These are phyloP conservation scores for Blastobotrys petasosporus DNA, from an alignment of 1,139 yeast species.

Conservation along the genomic window DNA sequence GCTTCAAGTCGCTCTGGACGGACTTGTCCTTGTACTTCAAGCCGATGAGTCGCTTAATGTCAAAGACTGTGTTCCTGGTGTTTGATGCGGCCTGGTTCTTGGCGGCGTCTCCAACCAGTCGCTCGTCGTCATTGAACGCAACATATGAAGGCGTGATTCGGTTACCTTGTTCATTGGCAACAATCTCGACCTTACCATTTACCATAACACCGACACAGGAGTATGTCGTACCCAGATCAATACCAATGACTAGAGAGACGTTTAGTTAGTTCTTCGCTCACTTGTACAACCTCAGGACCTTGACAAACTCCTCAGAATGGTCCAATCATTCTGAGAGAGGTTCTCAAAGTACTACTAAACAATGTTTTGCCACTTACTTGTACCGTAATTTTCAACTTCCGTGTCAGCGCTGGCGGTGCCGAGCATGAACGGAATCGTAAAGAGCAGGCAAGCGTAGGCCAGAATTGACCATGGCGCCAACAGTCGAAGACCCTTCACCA, in stretches of 20 bases:
- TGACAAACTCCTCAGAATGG: too few species aligned
- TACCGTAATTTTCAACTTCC: conserved; percentile 53
- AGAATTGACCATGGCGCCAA: conserved; percentile 46
- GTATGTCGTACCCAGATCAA: conserved; percentile 85
- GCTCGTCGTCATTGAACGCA: conserved; percentile 92
- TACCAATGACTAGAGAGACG: conserved; percentile 53
- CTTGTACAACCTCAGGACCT: too few species aligned
- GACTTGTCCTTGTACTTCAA: conserved; percentile 83
- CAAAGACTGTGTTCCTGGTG: conserved; percentile 87
- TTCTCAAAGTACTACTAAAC: too few species aligned
- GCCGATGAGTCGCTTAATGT: conserved; percentile 91
- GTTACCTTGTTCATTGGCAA: conserved; percentile 98
- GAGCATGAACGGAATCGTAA: conserved; percentile 53
- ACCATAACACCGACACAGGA: conserved; percentile 95
- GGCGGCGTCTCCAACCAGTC: conserved; percentile 91
- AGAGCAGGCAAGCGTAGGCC: conserved; percentile 52
- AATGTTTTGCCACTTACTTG: conserved; percentile 34
- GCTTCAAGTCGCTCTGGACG: conserved; percentile 88
- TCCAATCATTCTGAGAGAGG: too few species aligned
- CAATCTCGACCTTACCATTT: conserved; percentile 82
- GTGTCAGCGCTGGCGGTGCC: conserved; percentile 42
- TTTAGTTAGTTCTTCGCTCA: too few species aligned
- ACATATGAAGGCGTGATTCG: conserved; percentile 97
- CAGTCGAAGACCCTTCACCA: conserved; percentile 9
- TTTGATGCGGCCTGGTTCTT: conserved; percentile 98